These are phyloP conservation scores for Phytophthora ohioensis DNA, from an alignment of 352 stramenopile species.

Conservation along the genomic window DNA sequence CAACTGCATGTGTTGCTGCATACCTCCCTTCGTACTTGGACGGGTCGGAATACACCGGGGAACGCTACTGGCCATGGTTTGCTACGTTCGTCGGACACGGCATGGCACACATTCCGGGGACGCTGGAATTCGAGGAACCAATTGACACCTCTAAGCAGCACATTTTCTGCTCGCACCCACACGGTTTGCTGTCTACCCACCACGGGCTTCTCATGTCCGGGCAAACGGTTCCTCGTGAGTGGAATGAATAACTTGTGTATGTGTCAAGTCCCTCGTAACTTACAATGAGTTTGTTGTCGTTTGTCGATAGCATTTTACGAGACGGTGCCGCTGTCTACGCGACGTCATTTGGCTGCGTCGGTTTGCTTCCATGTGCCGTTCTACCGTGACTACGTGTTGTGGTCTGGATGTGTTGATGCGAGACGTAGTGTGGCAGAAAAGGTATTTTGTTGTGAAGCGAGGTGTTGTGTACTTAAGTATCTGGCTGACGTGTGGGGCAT, in stretches of 20 bases:
- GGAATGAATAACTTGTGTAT: background rate
- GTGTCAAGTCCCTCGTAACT: background rate
- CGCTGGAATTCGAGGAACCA: constrained; percentile 75
- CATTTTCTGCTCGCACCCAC: constrained; percentile 83
- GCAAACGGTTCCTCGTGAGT: constrained; percentile 64
- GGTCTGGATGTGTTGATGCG: constrained; percentile 82
- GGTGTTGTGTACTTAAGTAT: background rate
- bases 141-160: constrained; percentile 73
- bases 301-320: constrained; percentile 68
- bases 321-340: constrained; percentile 64
- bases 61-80: constrained; percentile 69
- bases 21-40: constrained; percentile 74
- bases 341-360: constrained; percentile 74
- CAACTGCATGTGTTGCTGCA: constrained; percentile 36
- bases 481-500: constrained; percentile 1
- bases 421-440: constrained; percentile 68
- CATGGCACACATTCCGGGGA: constrained; percentile 54
- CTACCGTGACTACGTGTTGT: constrained; percentile 82
- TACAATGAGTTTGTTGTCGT: constrained; percentile 2
- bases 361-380: constrained; percentile 81
- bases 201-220: constrained; percentile 73
- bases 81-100: constrained; percentile 44
- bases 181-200: constrained; percentile 76
- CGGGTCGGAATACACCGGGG: constrained; percentile 61
- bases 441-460: constrained; percentile 17